Evolutionary conservation across 805 yeast genomes (phyloP).

Genomic region (Lipomyces chichibuensis): DNA sequence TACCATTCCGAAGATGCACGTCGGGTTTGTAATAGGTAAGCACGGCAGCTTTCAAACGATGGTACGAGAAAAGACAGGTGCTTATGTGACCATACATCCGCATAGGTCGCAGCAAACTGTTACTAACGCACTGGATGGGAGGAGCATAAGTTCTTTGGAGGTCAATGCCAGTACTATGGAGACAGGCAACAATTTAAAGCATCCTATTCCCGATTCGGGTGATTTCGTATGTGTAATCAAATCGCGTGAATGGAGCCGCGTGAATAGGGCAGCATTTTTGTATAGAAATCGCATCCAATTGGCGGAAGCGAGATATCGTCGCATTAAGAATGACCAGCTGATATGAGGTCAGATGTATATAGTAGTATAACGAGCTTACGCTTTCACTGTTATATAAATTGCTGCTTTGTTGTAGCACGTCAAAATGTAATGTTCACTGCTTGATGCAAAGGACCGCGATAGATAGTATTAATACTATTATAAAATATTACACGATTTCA

Average conservation of each 20-base stretch:
- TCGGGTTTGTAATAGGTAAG: not conserved
- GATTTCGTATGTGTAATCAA: not conserved
- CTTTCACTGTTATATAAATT: not conserved
- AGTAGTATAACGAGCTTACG: not conserved
- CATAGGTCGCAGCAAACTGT: not conserved
- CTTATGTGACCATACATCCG: not conserved
- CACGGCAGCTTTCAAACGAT: not conserved
- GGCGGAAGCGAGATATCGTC: conserved; percentile 3
- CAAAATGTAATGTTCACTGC: not conserved
- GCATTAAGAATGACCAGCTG: not conserved
- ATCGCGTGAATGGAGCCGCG: not conserved
- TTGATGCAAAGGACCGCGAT: not conserved
- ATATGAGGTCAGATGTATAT: not conserved
- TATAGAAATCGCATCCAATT: not conserved
- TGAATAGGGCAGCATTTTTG: not conserved
- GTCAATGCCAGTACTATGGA: not conserved
- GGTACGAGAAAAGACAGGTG: not conserved
- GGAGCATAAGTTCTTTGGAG: not conserved
- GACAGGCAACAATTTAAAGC: not conserved
- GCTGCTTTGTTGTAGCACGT: not conserved
- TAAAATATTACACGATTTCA: conserved; percentile 1
- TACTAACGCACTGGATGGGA: not conserved
- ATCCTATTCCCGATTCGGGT: not conserved
- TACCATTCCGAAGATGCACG: not conserved
- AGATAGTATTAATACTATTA: not conserved